phyloP scores from a whole-genome alignment of 306 rosid genomes.

The Cucurbita maxima region DNA sequence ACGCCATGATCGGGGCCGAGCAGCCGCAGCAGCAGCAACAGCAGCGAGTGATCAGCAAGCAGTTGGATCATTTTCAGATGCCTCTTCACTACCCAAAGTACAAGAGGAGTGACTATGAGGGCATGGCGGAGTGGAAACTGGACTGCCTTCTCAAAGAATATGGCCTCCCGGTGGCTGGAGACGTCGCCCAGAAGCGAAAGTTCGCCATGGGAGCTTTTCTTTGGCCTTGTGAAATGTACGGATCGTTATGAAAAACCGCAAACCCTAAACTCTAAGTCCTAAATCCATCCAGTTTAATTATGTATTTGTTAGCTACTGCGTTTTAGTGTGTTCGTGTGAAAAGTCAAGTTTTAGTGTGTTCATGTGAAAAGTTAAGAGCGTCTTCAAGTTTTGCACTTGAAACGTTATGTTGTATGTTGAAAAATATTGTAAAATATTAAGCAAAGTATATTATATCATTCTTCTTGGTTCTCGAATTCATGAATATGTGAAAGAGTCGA shows the following conservation, averaged over 20 bases:
- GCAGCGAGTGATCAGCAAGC: not conserved
- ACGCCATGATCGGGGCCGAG: not conserved
- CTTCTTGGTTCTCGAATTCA: too few species aligned
- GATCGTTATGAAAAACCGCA: not conserved
- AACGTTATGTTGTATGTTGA: too few species aligned
- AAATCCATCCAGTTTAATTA: not conserved
- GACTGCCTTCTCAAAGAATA: conserved; percentile 54
- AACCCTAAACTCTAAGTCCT: not conserved
- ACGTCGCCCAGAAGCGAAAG: conserved; percentile 52
- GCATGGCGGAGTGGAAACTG: conserved; percentile 77
- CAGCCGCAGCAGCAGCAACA: too few species aligned
- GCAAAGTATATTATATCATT: too few species aligned
- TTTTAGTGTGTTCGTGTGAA: not conserved
- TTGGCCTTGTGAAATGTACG: conserved; percentile 27
- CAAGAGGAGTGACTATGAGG: conserved; percentile 42
- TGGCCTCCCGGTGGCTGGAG: conserved; percentile 47
- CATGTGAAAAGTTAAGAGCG: not conserved
- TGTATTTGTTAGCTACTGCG: not conserved
- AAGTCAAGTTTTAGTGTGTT: not conserved
- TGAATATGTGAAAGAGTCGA: too few species aligned
- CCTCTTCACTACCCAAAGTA: conserved; percentile 76
- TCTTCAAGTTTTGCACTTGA: not conserved
- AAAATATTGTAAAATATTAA: too few species aligned
- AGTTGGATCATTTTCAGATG: conserved; percentile 39
- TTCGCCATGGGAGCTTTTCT: conserved; percentile 80